A percentile compares a stretch with the other conserved stretches of the same genome.
Evolutionary conservation across 139 green algal species (phyloP).

Genomic region (Tetraselmis striata): DNA sequence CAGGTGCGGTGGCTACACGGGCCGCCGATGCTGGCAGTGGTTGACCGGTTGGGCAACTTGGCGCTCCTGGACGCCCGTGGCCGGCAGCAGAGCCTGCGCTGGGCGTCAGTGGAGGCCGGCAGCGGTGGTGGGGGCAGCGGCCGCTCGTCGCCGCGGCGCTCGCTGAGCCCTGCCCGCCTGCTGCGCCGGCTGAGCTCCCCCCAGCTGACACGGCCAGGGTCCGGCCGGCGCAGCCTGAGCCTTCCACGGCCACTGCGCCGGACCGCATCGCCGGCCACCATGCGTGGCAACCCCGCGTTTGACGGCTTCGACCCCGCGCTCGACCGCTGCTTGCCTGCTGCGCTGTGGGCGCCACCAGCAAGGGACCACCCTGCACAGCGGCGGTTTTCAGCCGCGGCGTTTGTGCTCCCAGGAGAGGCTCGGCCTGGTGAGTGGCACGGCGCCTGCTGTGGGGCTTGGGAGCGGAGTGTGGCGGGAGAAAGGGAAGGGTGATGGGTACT

Average conservation of each 20-base stretch:
- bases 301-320: neutral
- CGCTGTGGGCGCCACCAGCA: neutral
- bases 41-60: neutral
- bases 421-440: neutral
- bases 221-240: neutral
- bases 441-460: neutral
- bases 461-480: too few relatives aligned
- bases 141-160: too few relatives aligned
- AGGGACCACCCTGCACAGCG: neutral
- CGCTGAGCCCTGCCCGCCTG: too few relatives aligned
- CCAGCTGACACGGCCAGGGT: neutral
- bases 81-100: neutral
- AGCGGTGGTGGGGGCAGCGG: too few relatives aligned
- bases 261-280: neutral
- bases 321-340: neutral
- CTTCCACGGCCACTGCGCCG: neutral
- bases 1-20: neutral
- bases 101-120: neutral
- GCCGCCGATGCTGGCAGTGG: neutral
- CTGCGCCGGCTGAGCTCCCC: neutral
- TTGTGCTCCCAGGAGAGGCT: neutral
- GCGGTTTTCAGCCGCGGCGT: neutral
- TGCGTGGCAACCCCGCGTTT: neutral
- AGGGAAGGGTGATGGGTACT: too few relatives aligned
- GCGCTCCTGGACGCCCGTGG: neutral